Evolutionary conservation across 805 yeast species (phyloP), one percentile per base, ranked within the genome.

Genomic region (Zygosaccharomyces siamensis): DNA sequence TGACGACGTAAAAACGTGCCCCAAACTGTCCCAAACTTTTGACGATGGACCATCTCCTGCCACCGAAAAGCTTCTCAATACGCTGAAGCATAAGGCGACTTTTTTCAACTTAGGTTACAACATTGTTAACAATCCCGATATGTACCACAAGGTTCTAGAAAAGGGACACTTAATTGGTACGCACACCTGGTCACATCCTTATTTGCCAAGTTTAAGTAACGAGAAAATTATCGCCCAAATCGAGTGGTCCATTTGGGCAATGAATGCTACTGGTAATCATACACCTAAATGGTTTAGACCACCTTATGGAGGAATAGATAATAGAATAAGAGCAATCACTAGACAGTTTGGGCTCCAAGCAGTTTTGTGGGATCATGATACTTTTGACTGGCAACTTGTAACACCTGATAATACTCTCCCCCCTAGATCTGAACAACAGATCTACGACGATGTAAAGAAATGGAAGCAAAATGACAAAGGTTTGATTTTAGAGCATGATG

Each of bases 241-340:
- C 33, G 84, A 90, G 66, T 92, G 99, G 99, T 83, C 95, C 1
- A 81, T 89, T 28, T 92, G 97, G 97, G 97, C 97, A 4, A 87
- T 90, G 89, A 90, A 92, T 70, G 97, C 97, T 1, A 89, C 97
- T 0, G 86, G 88, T 0, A 74, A 82, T 24, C 90, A 89, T 59
- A 63, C 86, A 7, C 99, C 99, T 5, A 84, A 84, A 60, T 92
- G 92, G 86, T 92, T 86, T 66, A 77, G 99, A 56, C 99, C 99
- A 0, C 99, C 99, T 0, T 92, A 88, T 63, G 99, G 98, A 0
- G 97, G 96, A 0, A 75, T 88, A 30, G 99, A 92, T 69, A 84
- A 89, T 63, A 72, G 98, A 46, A 85, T 92, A 0, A 72, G 98
- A 49, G 70, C 82, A 1, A 86, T 92, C 47, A 77, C 88, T 12